phyloP scores from a whole-genome alignment of 768 basidiomycete genomes.

The Rhizopogon rudus region DNA sequence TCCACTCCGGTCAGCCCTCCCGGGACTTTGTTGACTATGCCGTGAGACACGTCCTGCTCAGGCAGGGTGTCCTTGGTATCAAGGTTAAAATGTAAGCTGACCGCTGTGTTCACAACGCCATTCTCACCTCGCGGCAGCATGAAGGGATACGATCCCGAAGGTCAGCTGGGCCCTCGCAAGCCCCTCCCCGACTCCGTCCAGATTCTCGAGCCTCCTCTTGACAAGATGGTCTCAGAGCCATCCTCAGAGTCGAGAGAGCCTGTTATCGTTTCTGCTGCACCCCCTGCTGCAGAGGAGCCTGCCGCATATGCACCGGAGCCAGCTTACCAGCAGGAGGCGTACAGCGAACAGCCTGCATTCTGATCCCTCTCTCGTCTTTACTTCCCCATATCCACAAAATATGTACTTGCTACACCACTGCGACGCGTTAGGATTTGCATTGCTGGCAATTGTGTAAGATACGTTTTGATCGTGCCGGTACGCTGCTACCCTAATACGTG shows the following conservation, averaged over 20 bases:
- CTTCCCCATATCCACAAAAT: background rate
- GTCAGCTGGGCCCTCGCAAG: slow-evolving; percentile 82
- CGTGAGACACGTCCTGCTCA: slow-evolving; percentile 95
- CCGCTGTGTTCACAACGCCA: background rate
- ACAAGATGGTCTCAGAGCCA: slow-evolving; percentile 87
- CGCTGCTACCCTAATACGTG: slow-evolving; percentile 10
- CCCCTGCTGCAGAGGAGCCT: slow-evolving; percentile 50
- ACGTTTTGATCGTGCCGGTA: background rate
- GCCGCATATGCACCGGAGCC: slow-evolving; percentile 25
- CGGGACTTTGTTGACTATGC: slow-evolving; percentile 97
- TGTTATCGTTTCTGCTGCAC: slow-evolving; percentile 40
- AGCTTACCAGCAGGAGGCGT: slow-evolving; percentile 38
- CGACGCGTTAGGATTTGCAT: background rate
- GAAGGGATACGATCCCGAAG: slow-evolving; percentile 95
- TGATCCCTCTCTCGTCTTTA: slow-evolving; percentile 30
- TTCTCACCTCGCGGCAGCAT: slow-evolving; percentile 53
- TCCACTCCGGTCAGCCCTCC: slow-evolving; percentile 97
- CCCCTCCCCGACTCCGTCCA: slow-evolving; percentile 94
- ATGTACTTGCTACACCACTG: background rate
- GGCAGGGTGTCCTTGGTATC: slow-evolving; percentile 99
- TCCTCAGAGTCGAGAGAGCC: slow-evolving; percentile 87
- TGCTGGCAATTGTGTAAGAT: background rate
- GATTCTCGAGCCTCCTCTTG: slow-evolving; percentile 83
- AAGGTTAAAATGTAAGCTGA: slow-evolving; percentile 94
- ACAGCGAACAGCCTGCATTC: slow-evolving; percentile 51